These are phyloP conservation scores for Globisporangium apiculatum DNA, from an alignment of 352 stramenopile species.

Conservation along the genomic window DNA sequence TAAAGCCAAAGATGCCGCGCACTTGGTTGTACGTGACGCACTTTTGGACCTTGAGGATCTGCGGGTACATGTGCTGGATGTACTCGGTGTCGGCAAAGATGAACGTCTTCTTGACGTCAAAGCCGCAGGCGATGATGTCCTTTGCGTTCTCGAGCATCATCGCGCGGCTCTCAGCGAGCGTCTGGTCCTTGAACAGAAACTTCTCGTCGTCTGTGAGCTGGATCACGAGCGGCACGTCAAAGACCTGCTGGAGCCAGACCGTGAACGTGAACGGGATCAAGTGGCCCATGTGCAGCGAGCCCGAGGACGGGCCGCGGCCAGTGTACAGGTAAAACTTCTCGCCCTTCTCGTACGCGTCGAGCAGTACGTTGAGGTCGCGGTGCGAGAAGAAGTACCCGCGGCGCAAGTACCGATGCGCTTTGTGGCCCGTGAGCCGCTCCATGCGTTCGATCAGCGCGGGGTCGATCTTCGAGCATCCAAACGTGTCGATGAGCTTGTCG, in stretches of 20 bases:
- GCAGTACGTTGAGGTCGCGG: conserved; percentile 95
- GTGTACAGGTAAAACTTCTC: conserved; percentile 99
- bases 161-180: conserved; percentile 78
- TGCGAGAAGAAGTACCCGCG: conserved; percentile 99
- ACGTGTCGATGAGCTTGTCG: conserved; percentile 97
- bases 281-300: conserved; percentile 98
- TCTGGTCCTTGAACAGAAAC: conserved; percentile 99
- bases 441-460: conserved; percentile 92
- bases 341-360: conserved; percentile 93
- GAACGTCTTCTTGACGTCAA: conserved; percentile 97
- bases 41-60: conserved; percentile 99
- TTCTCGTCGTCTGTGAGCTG: conserved; percentile 99
- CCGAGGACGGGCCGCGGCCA: conserved; percentile 94
- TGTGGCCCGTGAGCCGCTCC: conserved; percentile 92
- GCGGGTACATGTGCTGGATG: conserved; percentile 98
- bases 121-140: conserved; percentile 99
- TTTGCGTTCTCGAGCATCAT: conserved; percentile 99
- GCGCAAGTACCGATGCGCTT: conserved; percentile 95
- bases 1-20: conserved; percentile 99
- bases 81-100: conserved; percentile 99
- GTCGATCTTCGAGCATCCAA: conserved; percentile 95
- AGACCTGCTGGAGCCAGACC: conserved; percentile 97
- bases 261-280: conserved; percentile 99
- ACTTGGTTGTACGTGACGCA: conserved; percentile 96
- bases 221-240: conserved; percentile 99